Percentiles rank a stretch among this genome's conserved stretches.
phyloP scores from a whole-genome alignment of 345 rosid species.

The Sisymbrium irio region DNA sequence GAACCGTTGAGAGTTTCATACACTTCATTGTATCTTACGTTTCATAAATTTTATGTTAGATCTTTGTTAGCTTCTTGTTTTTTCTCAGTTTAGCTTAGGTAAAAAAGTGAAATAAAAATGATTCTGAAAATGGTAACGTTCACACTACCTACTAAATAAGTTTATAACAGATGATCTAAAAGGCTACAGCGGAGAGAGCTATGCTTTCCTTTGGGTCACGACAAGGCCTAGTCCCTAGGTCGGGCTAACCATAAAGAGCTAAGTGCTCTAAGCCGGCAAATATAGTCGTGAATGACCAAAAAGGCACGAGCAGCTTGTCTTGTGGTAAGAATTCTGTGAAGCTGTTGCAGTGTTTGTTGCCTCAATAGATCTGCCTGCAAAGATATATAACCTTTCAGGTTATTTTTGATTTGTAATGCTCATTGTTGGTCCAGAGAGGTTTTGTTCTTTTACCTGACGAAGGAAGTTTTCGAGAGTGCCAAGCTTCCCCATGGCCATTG shows the following conservation, averaged over 20 bases:
- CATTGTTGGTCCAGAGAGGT: not conserved
- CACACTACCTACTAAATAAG: slow-evolving; percentile 5
- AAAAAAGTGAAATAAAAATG: not conserved
- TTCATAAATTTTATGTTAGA: not conserved
- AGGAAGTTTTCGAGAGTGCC: slow-evolving; percentile 85
- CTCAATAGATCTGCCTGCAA: slow-evolving; percentile 87
- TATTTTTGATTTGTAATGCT: not conserved
- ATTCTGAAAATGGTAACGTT: slow-evolving; percentile 14
- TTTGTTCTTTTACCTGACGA: slow-evolving; percentile 55
- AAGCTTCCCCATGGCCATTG: slow-evolving; percentile 84
- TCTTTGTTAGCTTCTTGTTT: not conserved
- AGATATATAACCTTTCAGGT: slow-evolving; percentile 6
- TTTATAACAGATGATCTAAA: slow-evolving; percentile 19
- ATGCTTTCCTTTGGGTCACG: slow-evolving; percentile 1
- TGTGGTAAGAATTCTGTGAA: slow-evolving; percentile 79
- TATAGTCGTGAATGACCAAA: slow-evolving; percentile 73
- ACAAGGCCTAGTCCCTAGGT: slow-evolving; percentile 50
- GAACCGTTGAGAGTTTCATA: slow-evolving; percentile 24
- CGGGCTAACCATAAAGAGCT: slow-evolving; percentile 94
- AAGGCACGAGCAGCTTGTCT: slow-evolving; percentile 89
- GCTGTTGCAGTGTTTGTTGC: slow-evolving; percentile 88
- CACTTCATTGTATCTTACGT: not conserved
- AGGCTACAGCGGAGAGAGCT: slow-evolving; percentile 9
- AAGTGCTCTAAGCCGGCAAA: slow-evolving; percentile 83
- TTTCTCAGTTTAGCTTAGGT: slow-evolving; percentile 16